These are phyloP conservation scores for Laetiporus sulphureus DNA, from an alignment of 1,284 basidiomycete genomes.

Conservation along the genomic window DNA sequence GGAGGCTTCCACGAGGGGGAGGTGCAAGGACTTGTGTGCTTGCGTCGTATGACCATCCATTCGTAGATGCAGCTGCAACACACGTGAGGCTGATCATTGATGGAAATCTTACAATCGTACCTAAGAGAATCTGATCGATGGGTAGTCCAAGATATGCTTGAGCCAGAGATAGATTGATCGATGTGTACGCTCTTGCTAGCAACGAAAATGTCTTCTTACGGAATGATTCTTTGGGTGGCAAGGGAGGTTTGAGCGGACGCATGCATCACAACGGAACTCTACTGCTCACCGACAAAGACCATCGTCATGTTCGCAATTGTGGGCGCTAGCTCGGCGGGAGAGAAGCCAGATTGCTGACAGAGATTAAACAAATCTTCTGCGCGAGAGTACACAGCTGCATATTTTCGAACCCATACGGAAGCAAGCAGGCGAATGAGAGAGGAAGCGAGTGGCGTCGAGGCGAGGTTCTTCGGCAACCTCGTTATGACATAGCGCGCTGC, in stretches of 20 bases:
- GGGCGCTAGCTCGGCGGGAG: conserved; percentile 36
- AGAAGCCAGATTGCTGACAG: conserved; percentile 35
- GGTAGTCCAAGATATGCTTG: conserved; percentile 49
- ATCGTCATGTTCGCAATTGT: conserved; percentile 38
- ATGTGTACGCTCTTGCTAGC: conserved; percentile 54
- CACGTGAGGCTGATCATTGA: neutral
- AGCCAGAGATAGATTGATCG: conserved; percentile 45
- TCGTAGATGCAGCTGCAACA: conserved; percentile 33
- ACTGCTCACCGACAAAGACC: conserved; percentile 43
- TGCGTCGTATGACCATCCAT: conserved; percentile 47
- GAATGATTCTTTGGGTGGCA: conserved; percentile 29
- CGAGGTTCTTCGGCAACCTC: conserved; percentile 44
- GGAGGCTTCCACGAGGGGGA: conserved; percentile 14
- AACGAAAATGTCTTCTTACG: conserved; percentile 47
- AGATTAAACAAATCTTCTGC: conserved; percentile 36
- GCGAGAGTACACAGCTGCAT: conserved; percentile 46
- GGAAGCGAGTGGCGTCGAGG: conserved; percentile 35
- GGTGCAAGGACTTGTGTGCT: conserved; percentile 40
- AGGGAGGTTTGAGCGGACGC: conserved; percentile 25
- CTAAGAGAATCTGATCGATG: conserved; percentile 38
- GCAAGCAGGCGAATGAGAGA: conserved; percentile 40
- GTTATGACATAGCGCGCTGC: conserved; percentile 48
- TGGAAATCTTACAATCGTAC: conserved; percentile 25
- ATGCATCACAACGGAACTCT: neutral
- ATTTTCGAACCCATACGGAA: conserved; percentile 45